Evolutionary conservation across 495 filamentous ascomycete genomes (phyloP).

Genomic region (Friedmanniomyces simplex): DNA sequence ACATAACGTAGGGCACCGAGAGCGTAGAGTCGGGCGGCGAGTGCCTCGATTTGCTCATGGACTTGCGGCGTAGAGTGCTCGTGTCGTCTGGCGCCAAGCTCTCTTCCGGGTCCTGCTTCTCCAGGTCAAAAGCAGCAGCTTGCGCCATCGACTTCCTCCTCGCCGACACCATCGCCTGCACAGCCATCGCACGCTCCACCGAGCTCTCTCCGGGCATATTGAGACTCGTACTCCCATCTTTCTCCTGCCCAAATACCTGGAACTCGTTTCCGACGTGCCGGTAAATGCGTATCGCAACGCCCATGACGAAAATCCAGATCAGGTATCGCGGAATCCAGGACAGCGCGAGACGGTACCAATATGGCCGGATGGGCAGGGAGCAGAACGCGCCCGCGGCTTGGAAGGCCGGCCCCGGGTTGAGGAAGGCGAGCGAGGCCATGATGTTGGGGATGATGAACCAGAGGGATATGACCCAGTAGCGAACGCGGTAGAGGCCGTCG

Average conservation of each 20-base stretch:
- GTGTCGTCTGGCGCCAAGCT: slow-evolving; percentile 6
- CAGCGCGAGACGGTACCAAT: slow-evolving; percentile 55
- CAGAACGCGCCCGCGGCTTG: slow-evolving; percentile 54
- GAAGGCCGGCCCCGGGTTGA: slow-evolving; percentile 44
- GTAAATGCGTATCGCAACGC: slow-evolving; percentile 57
- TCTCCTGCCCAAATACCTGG: slow-evolving; percentile 18
- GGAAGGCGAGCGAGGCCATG: slow-evolving; percentile 53
- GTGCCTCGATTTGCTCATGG: neutral
- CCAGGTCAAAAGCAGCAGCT: neutral
- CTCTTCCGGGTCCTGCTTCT: neutral
- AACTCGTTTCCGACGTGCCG: slow-evolving; percentile 49
- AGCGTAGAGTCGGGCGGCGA: neutral
- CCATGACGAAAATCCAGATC: slow-evolving; percentile 49
- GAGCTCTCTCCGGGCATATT: slow-evolving; percentile 5
- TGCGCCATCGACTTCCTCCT: neutral
- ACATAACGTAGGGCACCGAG: neutral
- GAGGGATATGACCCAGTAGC: slow-evolving; percentile 42
- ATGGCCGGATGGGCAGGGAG: slow-evolving; percentile 48
- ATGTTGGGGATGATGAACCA: slow-evolving; percentile 48
- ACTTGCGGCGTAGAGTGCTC: neutral
- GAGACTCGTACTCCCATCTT: slow-evolving; percentile 1
- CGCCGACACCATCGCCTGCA: neutral
- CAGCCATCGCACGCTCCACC: neutral
- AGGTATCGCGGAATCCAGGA: slow-evolving; percentile 65
- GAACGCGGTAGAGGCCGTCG: slow-evolving; percentile 58